These are phyloP conservation scores for Balansia obtecta DNA, from an alignment of 2,329 filamentous ascomycete species.

Conservation along the genomic window DNA sequence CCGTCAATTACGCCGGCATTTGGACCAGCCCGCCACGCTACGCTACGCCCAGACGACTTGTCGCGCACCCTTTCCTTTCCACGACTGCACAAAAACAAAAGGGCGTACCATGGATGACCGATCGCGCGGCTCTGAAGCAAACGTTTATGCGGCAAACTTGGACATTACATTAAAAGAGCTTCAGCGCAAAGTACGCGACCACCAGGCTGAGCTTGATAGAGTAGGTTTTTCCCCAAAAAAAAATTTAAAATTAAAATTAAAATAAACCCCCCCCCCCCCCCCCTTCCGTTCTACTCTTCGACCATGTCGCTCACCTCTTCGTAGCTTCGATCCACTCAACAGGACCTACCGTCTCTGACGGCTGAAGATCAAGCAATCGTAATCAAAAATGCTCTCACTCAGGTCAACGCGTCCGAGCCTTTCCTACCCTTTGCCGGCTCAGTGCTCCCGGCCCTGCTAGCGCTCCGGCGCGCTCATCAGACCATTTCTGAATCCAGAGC, in stretches of 20 bases:
- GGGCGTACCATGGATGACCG: conserved; percentile 13
- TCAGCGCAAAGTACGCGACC: conserved; percentile 42
- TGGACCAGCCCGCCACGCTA: too few relatives aligned
- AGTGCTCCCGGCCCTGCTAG: conserved; percentile 57
- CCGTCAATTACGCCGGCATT: too few relatives aligned
- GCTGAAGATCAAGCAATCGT: conserved; percentile 23
- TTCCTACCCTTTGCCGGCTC: conserved; percentile 56
- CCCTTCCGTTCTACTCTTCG: background rate
- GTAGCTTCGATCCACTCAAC: conserved; percentile 17
- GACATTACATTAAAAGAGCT: conserved; percentile 58
- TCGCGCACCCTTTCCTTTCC: too few relatives aligned
- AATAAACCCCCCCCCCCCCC: too few relatives aligned
- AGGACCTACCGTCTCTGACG: conserved; percentile 13
- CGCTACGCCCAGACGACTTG: background rate
- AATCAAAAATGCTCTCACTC: conserved; percentile 54
- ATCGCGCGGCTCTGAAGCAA: conserved; percentile 14
- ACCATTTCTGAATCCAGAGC: conserved; percentile 52
- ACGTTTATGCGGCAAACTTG: conserved; percentile 34
- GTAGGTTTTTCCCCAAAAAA: conserved; percentile 17
- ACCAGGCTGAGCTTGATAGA: conserved; percentile 36
- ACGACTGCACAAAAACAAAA: background rate
- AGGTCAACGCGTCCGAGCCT: conserved; percentile 47
- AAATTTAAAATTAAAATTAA: too few relatives aligned
- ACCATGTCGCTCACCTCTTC: background rate
- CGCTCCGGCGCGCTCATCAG: conserved; percentile 53